These are phyloP conservation scores for Chenopodium suecicum DNA, from an alignment of 148 eudicot genomes.

Conservation along the genomic window DNA sequence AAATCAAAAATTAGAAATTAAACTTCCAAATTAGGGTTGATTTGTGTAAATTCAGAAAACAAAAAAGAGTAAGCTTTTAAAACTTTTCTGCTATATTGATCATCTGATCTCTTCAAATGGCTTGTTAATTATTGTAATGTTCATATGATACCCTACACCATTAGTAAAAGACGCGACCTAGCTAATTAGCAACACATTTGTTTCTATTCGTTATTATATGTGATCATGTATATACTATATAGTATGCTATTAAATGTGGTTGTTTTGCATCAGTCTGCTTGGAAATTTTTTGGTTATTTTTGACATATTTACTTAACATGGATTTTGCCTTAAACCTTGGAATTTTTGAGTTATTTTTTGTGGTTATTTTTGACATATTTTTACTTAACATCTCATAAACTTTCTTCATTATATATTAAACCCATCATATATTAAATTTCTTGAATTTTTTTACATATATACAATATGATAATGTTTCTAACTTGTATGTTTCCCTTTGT, in stretches of 20 bases:
- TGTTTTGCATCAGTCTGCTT: conserved; percentile 14
- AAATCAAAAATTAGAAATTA: background rate
- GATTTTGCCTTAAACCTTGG: conserved; percentile 25
- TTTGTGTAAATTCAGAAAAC: conserved; percentile 7
- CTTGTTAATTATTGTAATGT: conserved; percentile 11
- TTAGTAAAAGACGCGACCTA: background rate
- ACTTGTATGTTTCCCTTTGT: too few relatives aligned
- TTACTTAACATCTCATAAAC: background rate
- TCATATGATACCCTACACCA: background rate
- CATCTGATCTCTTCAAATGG: conserved; percentile 22
- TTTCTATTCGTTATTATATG: conserved; percentile 7
- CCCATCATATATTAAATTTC: background rate
- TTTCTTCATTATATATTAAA: background rate
- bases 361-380: background rate
- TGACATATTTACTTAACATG: conserved; percentile 24
- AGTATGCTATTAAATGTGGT: conserved; percentile 16
- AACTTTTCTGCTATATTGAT: conserved; percentile 19
- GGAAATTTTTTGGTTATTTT: conserved; percentile 10
- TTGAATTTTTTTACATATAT: background rate
- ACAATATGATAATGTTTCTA: background rate
- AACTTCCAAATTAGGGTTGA: conserved; percentile 11
- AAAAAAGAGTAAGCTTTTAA: conserved; percentile 22
- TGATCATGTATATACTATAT: background rate
- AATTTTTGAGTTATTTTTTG: conserved; percentile 23
- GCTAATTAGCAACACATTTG: background rate